phyloP scores from a whole-genome alignment of 108 stramenopile species.

The Stephanodiscus minutulus region DNA sequence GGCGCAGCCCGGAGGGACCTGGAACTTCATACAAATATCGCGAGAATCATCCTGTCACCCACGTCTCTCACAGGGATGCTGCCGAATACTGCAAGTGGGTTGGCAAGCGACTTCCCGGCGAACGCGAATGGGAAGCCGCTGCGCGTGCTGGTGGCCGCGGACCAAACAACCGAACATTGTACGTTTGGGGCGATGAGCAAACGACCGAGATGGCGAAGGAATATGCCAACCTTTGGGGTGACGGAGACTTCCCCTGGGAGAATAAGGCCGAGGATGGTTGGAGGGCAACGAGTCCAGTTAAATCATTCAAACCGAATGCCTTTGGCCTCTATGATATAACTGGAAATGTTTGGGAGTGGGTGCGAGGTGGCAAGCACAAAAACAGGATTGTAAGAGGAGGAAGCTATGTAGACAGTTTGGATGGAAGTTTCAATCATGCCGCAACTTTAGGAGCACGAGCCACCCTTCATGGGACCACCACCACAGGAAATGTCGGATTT shows the following conservation, averaged over 20 bases:
- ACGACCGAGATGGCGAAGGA: constrained; percentile 53
- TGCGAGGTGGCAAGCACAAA: constrained; percentile 88
- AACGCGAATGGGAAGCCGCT: constrained; percentile 93
- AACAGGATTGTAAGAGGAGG: constrained; percentile 86
- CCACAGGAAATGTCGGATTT: constrained; percentile 85
- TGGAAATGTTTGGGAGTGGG: constrained; percentile 96
- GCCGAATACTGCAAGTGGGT: constrained; percentile 93
- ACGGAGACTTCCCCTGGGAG: constrained; percentile 76
- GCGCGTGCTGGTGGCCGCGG: constrained; percentile 81
- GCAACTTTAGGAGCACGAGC: constrained; percentile 82
- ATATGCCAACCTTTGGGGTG: constrained; percentile 84
- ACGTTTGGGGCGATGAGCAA: constrained; percentile 73
- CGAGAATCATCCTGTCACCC: constrained; percentile 89
- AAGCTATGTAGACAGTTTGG: constrained; percentile 84
- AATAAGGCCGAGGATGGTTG: constrained; percentile 87
- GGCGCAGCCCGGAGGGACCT: constrained; percentile 92
- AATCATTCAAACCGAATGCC: constrained; percentile 76
- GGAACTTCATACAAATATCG: constrained; percentile 76
- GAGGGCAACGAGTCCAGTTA: constrained; percentile 85
- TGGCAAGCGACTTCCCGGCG: constrained; percentile 87
- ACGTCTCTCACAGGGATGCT: constrained; percentile 93
- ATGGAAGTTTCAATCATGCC: constrained; percentile 85
- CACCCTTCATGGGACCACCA: constrained; percentile 82
- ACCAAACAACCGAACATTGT: constrained; percentile 77
- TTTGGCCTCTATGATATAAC: constrained; percentile 90